Evolutionary conservation across 495 filamentous ascomycete genomes (phyloP), one percentile per base, ranked within the genome.

Genomic region (Peziza echinospora): DNA sequence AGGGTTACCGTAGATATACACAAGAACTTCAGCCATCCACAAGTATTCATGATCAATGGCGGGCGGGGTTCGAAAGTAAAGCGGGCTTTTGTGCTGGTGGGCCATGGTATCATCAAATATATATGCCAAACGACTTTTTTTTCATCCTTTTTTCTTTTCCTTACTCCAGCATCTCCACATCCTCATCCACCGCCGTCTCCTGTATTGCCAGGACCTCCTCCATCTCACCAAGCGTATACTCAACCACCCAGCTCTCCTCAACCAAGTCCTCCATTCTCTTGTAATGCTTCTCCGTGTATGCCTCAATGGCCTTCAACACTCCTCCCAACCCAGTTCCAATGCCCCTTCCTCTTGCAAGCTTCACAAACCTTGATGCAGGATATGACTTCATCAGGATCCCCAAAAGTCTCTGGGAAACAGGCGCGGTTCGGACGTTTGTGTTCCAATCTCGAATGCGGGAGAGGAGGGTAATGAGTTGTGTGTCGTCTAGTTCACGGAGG

Each of bases 201-300:
- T 52, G 54, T 26, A 58, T 53, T 34, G 61, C 71, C 47, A 72
- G 62, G 19, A 80, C 58, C 47, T 75, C 79, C 57, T 91, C 86
- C 91, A 99, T 99, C 66, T 93, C 80, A 52, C 72, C 67, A 42
- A 99, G 66, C 40, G 89, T 82, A 68, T 86, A 96, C 61, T 92
- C 84, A 8, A 99, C 72, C 49, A 99, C 63, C 62, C 82, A 96
- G 57, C 84, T 91, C 64, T 94, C 87, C 61, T 94, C 86, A n/a
- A 80, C 71, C 44, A 93, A 64, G 53, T 86, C 83, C 58, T 93
- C 86, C 50, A 87, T 67, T 43, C 85, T 70, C 58, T 75, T 76
- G 56, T 89, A 92, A 60, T 96, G 89, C 51, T 84, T 69, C 67
- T 94, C 82, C 0, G 84, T 93, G 58, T 99, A 96, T 7, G 76